Evolutionary conservation across 495 filamentous ascomycete species (phyloP).

Genomic region (Penicillium flavigenum): DNA sequence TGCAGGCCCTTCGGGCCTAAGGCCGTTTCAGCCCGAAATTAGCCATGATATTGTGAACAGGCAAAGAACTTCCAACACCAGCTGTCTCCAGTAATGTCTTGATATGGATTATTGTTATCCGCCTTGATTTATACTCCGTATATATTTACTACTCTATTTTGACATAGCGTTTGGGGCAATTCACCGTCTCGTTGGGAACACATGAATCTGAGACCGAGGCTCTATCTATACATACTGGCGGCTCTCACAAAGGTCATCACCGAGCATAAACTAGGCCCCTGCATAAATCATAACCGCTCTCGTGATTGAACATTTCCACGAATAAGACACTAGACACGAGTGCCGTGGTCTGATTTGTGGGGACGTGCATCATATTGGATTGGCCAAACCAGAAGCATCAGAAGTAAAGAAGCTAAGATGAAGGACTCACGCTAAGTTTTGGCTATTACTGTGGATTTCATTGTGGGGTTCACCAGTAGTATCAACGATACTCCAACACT

Average conservation of each 20-base stretch:
- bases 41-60: conserved; percentile 15
- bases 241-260: not conserved
- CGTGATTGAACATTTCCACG: not conserved
- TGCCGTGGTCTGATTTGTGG: conserved; percentile 13
- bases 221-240: not conserved
- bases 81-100: not conserved
- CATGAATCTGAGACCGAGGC: not conserved
- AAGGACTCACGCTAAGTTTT: conserved; percentile 20
- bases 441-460: conserved; percentile 26
- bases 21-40: conserved; percentile 25
- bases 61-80: conserved; percentile 9
- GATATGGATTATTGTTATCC: not conserved
- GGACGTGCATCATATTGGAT: conserved; percentile 24
- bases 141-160: not conserved
- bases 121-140: not conserved
- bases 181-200: not conserved
- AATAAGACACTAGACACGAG: not conserved
- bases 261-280: not conserved
- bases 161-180: not conserved
- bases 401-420: conserved; percentile 17
- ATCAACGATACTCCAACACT: conserved; percentile 16
- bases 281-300: not conserved
- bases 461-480: conserved; percentile 20
- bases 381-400: conserved; percentile 18
- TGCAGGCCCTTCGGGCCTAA: conserved; percentile 18